Base-by-base conservation (phyloP, 2,329 filamentous ascomycete species). In the Triangularia setosa region DNA sequence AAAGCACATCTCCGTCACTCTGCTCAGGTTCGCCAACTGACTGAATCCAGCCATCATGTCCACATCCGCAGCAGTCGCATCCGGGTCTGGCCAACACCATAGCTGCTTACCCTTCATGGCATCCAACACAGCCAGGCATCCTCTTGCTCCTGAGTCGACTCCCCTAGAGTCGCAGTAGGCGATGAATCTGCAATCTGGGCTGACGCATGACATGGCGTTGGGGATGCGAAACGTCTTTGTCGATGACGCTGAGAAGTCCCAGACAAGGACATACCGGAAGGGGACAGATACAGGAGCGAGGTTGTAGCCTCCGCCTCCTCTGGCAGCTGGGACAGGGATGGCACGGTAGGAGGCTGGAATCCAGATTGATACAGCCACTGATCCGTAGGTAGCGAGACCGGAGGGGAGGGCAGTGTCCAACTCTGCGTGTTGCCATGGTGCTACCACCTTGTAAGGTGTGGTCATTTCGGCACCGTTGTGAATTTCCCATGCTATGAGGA, bases 401-500 rank as follows among this genome's bases (percentile, higher is more conserved):
- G 70, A 73, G 1, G 78, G 77, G 1, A 79, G 71, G 2, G 78
- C 77, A 4, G 77, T 78, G 30, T 78, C 76, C 14, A 79, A 72
- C 65, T 78, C 77, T 1, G 70, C 63, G 65, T 79, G 76, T 58
- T 77, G 73, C 76, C 74, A 76, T 1, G 77, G 77, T 4, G 73
- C 67, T 6, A 76, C 73, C 7, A 77, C 70, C 21, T 76, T 73
- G 69, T 77, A 77, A 0, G 78, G 78, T 23, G 72, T 72, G 52
- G 70, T 70, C 24, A 63, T 62, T n/a, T 65, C 65, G 4, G 68
- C 70, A 11, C 68, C 65, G 60, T 73, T 69, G 35, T 71, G 67
- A 14, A 77, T 75, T 35, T 79, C 75, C 78, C 78, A 79, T 1
- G 77, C 76, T 2, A 75, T 74, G 8, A 79, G 73, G 9, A 79